phyloP scores from a whole-genome alignment of 257 asterid genomes.

The Coffea canephora region DNA sequence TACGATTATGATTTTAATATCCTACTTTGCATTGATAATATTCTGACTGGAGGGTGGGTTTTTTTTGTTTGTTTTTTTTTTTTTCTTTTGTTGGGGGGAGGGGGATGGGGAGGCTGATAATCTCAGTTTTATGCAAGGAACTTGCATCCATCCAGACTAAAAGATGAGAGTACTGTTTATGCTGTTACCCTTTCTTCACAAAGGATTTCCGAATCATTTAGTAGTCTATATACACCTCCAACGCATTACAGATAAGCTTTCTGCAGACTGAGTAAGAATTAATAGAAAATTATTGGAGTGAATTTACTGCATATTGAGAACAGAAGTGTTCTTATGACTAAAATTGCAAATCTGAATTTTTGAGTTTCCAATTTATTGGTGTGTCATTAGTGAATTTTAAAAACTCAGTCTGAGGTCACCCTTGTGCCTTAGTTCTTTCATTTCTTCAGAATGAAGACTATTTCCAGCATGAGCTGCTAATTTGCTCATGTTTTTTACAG shows the following conservation, averaged over 20 bases:
- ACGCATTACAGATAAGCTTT: neutral
- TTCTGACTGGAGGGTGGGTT: too few relatives aligned
- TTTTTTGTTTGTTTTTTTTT: too few relatives aligned
- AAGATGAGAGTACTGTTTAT: too few relatives aligned
- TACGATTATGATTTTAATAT: neutral
- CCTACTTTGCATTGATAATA: neutral
- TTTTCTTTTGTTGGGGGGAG: too few relatives aligned
- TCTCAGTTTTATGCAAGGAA: too few relatives aligned
- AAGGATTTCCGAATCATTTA: too few relatives aligned
- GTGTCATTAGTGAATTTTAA: neutral
- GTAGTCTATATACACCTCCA: neutral
- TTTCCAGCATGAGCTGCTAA: neutral
- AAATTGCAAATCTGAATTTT: neutral
- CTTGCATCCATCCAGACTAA: neutral
- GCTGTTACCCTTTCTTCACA: neutral
- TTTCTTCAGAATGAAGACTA: neutral
- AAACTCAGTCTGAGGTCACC: conserved; percentile 1
- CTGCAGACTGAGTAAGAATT: neutral
- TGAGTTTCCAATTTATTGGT: neutral
- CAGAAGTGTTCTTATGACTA: neutral
- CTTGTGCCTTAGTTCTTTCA: neutral
- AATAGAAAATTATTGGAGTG: neutral
- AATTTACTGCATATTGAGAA: neutral
- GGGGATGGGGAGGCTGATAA: too few relatives aligned
- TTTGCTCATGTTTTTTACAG: conserved; percentile 40